phyloP scores from a whole-genome alignment of 306 rosid genomes.

The Gastrolobium villosum region DNA sequence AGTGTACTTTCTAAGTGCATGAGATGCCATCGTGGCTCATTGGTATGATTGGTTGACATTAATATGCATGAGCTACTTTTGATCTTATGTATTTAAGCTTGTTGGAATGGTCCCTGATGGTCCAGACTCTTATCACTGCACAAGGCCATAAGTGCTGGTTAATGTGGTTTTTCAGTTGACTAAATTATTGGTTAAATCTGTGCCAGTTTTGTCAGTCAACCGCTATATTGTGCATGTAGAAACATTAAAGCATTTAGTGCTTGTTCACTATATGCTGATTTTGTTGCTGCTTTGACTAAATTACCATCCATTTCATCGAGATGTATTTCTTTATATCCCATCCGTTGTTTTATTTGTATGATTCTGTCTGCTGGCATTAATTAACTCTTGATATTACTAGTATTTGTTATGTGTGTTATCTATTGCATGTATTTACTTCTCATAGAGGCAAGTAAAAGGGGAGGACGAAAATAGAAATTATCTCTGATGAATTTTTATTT shows the following conservation, averaged over 20 bases:
- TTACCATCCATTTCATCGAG: slow-evolving; percentile 11
- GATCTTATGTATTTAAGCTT: background rate
- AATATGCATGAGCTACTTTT: background rate
- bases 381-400: slow-evolving; percentile 43
- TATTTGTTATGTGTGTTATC: slow-evolving; percentile 31
- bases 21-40: slow-evolving; percentile 19
- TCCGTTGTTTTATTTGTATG: slow-evolving; percentile 25
- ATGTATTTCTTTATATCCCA: slow-evolving; percentile 20
- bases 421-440: slow-evolving; percentile 30
- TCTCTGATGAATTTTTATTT: slow-evolving; percentile 48
- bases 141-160: background rate
- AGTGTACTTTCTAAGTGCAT: slow-evolving; percentile 32
- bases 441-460: slow-evolving; percentile 2
- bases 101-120: background rate
- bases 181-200: background rate
- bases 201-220: background rate
- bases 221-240: slow-evolving; percentile 7
- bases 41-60: slow-evolving; percentile 8
- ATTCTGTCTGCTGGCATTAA: slow-evolving; percentile 18
- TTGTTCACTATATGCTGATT: slow-evolving; percentile 3
- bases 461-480: slow-evolving; percentile 10
- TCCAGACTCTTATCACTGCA: background rate
- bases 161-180: slow-evolving; percentile 15
- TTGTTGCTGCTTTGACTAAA: slow-evolving; percentile 14
- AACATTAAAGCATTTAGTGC: slow-evolving; percentile 1